phyloP scores from a whole-genome alignment of 164 flowering plant species.

The Sextonia rubra region DNA sequence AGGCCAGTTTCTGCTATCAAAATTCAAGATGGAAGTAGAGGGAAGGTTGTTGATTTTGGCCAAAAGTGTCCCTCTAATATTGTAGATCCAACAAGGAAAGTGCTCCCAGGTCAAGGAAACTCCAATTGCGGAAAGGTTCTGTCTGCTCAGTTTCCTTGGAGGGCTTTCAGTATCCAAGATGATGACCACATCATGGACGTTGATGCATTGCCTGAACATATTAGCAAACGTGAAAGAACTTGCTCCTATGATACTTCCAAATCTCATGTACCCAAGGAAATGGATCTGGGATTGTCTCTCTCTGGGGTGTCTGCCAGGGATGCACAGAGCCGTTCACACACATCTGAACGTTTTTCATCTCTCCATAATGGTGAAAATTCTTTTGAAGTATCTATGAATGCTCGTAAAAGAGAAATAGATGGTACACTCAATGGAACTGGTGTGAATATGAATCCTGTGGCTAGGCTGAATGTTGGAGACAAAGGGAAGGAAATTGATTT shows the following conservation, averaged over 20 bases:
- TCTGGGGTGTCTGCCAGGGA: not conserved
- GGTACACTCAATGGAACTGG: conserved; percentile 10
- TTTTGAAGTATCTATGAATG: conserved; percentile 9
- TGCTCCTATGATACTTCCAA: conserved; percentile 6
- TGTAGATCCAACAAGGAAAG: not conserved
- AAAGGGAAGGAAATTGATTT: conserved; percentile 19
- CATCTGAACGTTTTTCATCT: conserved; percentile 9
- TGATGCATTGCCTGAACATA: conserved; percentile 10
- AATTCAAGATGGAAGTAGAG: conserved; percentile 9
- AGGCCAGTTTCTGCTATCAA: conserved; percentile 8
- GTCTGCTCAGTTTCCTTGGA: conserved; percentile 15
- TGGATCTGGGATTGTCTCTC: conserved; percentile 15
- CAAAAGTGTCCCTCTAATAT: not conserved
- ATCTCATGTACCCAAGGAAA: conserved; percentile 15
- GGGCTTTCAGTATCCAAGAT: conserved; percentile 10
- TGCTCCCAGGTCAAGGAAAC: conserved; percentile 7
- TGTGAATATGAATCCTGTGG: not conserved
- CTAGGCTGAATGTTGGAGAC: not conserved
- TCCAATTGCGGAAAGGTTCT: conserved; percentile 22
- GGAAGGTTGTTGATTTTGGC: conserved; percentile 5
- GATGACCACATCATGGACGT: conserved; percentile 19
- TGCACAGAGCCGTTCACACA: not conserved
- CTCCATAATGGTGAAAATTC: conserved; percentile 5
- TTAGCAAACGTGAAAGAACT: conserved; percentile 11
- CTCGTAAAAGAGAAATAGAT: conserved; percentile 25